These are phyloP conservation scores for Nepenthes mirabilis DNA, from an alignment of 148 eudicot genomes.

Conservation along the genomic window DNA sequence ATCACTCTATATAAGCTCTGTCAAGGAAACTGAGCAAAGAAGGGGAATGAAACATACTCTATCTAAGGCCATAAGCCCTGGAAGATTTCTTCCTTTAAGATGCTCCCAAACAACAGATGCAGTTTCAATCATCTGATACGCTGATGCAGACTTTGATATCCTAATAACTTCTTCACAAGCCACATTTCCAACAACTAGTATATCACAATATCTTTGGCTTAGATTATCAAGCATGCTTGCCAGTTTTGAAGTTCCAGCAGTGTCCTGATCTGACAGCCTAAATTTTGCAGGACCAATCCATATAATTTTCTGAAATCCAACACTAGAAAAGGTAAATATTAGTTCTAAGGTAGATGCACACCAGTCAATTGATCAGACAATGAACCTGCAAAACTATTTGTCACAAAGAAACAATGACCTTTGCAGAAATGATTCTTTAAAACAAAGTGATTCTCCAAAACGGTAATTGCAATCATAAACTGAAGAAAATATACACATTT, in stretches of 20 bases:
- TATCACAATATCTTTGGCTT: constrained; percentile 30
- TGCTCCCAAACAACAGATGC: constrained; percentile 69
- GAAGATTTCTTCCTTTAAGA: constrained; percentile 76
- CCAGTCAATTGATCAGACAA: too few relatives aligned
- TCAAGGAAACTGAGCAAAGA: not conserved
- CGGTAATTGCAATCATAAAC: too few relatives aligned
- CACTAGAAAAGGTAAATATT: not conserved
- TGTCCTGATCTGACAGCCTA: constrained; percentile 18
- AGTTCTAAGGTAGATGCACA: not conserved
- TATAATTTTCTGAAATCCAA: constrained; percentile 46
- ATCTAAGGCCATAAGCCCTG: constrained; percentile 75
- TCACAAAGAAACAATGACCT: too few relatives aligned
- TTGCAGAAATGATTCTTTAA: too few relatives aligned
- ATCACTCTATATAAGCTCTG: not conserved
- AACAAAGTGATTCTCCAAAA: too few relatives aligned
- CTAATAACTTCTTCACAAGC: constrained; percentile 27
- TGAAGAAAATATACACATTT: too few relatives aligned
- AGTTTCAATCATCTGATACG: constrained; percentile 30
- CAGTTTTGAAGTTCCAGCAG: constrained; percentile 36
- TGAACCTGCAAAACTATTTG: too few relatives aligned
- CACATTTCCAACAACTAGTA: constrained; percentile 49
- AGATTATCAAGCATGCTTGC: constrained; percentile 37
- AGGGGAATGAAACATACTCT: constrained; percentile 33
- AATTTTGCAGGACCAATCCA: constrained; percentile 71
- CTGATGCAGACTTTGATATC: constrained; percentile 18